Conservation (phyloP, 345 rosid genomes). For the Gossypium anomalum region DNA sequence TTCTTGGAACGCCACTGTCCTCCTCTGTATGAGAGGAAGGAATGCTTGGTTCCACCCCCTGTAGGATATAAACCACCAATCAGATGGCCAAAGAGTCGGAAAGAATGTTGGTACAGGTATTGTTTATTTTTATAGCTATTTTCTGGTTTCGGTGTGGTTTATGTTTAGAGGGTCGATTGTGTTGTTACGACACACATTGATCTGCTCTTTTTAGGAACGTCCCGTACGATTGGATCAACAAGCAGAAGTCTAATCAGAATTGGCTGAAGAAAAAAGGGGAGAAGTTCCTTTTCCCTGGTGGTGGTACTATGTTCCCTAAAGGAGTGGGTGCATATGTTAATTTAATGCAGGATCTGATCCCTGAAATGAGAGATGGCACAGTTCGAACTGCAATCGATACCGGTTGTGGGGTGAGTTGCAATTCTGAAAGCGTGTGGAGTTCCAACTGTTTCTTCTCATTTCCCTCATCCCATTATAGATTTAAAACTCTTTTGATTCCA, state of each 20-base stretch:
- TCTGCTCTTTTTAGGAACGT: conserved; percentile 66
- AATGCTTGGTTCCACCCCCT: conserved; percentile 92
- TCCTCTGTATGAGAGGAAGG: conserved; percentile 76
- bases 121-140: background rate
- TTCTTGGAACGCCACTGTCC: conserved; percentile 98
- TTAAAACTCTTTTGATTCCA: conserved; percentile 14
- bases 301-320: conserved; percentile 95
- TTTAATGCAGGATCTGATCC: conserved; percentile 88
- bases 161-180: background rate
- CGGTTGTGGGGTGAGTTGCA: conserved; percentile 84
- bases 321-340: conserved; percentile 96
- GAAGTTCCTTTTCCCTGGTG: conserved; percentile 90
- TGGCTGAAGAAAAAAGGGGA: conserved; percentile 94
- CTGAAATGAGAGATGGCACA: conserved; percentile 90
- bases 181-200: conserved; percentile 9
- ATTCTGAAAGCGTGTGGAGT: background rate
- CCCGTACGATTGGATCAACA: conserved; percentile 97
- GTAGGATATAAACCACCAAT: conserved; percentile 87
- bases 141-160: background rate
- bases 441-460: background rate
- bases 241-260: conserved; percentile 86
- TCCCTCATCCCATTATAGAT: background rate
- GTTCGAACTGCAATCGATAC: conserved; percentile 93
- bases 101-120: conserved; percentile 98
- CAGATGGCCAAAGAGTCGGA: conserved; percentile 92